A percentile compares a stretch with the other conserved stretches of the same genome.
These are phyloP conservation scores for Herpetospermum pedunculosum DNA, from an alignment of 306 rosid genomes.

Conservation along the genomic window DNA sequence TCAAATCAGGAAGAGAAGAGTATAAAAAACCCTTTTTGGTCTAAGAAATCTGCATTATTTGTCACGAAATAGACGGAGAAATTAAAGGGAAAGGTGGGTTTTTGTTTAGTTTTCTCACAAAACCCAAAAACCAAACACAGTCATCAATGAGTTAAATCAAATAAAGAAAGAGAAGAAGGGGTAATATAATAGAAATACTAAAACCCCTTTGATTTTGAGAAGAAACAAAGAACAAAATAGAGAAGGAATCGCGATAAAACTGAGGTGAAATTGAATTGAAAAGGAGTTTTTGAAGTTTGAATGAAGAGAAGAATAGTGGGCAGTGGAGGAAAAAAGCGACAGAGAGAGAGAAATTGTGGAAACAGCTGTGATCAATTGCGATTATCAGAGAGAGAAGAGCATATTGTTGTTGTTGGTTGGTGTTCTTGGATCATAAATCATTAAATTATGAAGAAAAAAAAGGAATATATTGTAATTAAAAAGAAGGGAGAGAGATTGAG, in stretches of 20 bases:
- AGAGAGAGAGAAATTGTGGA: conserved; percentile 7
- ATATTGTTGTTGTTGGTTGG: background rate
- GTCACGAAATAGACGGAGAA: conserved; percentile 15
- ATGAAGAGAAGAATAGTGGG: background rate
- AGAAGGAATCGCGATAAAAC: background rate
- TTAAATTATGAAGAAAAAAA: background rate
- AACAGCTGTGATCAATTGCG: conserved; percentile 8
- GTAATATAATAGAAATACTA: background rate
- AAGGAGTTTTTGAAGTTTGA: no score
- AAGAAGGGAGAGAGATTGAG: background rate
- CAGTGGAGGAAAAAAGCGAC: background rate
- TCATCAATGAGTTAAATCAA: background rate
- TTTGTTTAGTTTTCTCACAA: background rate
- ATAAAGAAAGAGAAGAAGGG: background rate
- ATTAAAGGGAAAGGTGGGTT: background rate
- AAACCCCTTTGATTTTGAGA: background rate
- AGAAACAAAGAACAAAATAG: background rate
- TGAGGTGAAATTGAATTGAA: background rate
- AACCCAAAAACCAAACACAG: background rate
- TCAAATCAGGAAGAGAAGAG: background rate
- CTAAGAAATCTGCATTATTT: conserved; percentile 2
- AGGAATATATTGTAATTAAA: background rate
- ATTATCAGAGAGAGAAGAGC: background rate
- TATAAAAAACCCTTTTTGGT: background rate
- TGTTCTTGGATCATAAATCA: background rate